Conservation (phyloP, 257 asterid genomes). For the Avicennia marina region DNA sequence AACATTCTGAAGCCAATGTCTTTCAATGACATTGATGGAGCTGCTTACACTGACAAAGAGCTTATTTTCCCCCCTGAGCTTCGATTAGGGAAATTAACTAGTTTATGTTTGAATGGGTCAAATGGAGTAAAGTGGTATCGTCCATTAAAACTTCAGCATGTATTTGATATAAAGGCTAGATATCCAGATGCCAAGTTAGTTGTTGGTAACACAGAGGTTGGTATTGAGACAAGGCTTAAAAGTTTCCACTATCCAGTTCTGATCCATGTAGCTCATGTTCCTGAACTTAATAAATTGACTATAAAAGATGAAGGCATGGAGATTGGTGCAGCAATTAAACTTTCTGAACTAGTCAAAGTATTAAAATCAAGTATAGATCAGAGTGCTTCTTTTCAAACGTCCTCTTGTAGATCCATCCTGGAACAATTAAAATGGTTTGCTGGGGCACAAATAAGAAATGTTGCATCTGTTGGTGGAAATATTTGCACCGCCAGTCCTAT, state of each 20-base stretch:
- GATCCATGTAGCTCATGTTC: constrained; percentile 60
- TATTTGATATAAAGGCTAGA: constrained; percentile 57
- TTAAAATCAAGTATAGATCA: constrained; percentile 37
- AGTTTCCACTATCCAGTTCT: constrained; percentile 64
- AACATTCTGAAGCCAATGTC: constrained; percentile 47
- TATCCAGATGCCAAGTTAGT: constrained; percentile 70
- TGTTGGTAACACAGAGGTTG: constrained; percentile 90
- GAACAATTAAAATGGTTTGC: constrained; percentile 94
- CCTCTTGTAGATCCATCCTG: constrained; percentile 72
- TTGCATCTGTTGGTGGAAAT: constrained; percentile 93
- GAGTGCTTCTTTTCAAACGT: constrained; percentile 56
- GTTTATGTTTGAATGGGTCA: constrained; percentile 54
- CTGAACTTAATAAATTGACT: constrained; percentile 61
- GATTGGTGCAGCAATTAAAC: constrained; percentile 85
- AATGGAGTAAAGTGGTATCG: constrained; percentile 82
- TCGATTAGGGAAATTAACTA: constrained; percentile 45
- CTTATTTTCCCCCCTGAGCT: constrained; percentile 94
- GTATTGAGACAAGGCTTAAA: constrained; percentile 85
- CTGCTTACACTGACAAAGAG: constrained; percentile 68
- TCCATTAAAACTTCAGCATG: constrained; percentile 64
- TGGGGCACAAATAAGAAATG: constrained; percentile 82
- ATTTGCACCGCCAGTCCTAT: constrained; percentile 98
- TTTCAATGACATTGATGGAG: constrained; percentile 64
- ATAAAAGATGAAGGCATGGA: constrained; percentile 73
- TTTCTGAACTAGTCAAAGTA: constrained; percentile 61